Base-by-base conservation (phyloP, 495 filamentous ascomycete species). In the Aspergillus ostianus region DNA sequence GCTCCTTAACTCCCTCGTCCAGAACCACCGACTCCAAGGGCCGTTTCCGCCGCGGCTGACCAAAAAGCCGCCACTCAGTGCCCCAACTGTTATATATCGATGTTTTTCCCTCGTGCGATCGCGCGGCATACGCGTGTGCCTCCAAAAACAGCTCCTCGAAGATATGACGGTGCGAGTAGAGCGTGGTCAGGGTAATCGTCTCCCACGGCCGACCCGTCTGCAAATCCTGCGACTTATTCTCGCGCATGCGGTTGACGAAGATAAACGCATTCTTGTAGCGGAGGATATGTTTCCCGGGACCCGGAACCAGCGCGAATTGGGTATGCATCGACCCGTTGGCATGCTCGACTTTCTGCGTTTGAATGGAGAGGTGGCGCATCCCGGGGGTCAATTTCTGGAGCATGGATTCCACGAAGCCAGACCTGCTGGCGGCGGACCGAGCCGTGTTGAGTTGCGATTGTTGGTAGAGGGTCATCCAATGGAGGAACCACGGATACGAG, bases 401-500 rank as follows among this genome's bases (percentile, higher is more conserved):
- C 67, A 85, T 63, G 59, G 76, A 77, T 41, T 85, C 77, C 57
- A 85, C 55, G 3, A 80, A 69, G 27, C 82, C 76, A 50, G 72
- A 53, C 57, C 75, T 77, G 54, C 68, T 69, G 47, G 72, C 67
- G n/a, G 68, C 64, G 17, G 69, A 57, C 55, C 68, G 64, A 73
- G 74, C 53, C 67, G 79, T 58, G 47, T 66, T 69, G 51, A 82
- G 64, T 61, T 84, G 83, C 36, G 80, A 76, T 58, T 80, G 77
- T 48, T 93, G 90, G 57, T 92, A 93, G 29, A 88, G 78, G 17
- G 92, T 90, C 77, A 98, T 90, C 93, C 95, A 98, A 46, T 90
- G 84, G 4, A 98, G 82, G 41, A 98, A 85, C 93, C 94, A 98
- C 56, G 84, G 86, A 72, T 98, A 98, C 13, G 93, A 91, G 52